Evolutionary conservation across 495 filamentous ascomycete genomes (phyloP).

Genomic region (Aspergillus sclerotiicarbonarius): DNA sequence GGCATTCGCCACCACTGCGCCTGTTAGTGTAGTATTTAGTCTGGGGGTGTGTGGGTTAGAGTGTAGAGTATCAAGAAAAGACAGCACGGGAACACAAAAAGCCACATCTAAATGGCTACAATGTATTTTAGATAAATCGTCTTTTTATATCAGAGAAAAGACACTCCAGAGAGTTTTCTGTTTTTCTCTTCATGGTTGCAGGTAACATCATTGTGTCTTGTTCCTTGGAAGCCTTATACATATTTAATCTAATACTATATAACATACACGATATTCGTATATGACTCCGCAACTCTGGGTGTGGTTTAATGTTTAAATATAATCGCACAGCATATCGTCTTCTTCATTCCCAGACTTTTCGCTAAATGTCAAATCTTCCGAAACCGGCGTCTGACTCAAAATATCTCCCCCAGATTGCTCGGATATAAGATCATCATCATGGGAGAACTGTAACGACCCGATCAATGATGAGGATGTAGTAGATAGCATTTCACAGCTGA

Average conservation of each 20-base stretch:
- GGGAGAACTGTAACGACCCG: not conserved
- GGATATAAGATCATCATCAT: slow-evolving; percentile 9
- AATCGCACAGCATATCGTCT: slow-evolving; percentile 13
- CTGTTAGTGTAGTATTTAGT: not conserved
- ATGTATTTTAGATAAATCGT: too few species aligned
- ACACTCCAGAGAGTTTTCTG: not conserved
- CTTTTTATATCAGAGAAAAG: too few species aligned
- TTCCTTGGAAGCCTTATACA: not conserved
- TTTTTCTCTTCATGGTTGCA: not conserved
- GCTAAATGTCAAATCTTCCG: not conserved
- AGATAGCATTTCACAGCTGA: not conserved
- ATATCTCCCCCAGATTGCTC: slow-evolving; percentile 4
- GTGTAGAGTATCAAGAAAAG: too few species aligned
- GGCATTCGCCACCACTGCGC: not conserved
- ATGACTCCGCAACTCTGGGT: not conserved
- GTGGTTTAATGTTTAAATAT: not conserved
- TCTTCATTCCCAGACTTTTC: not conserved
- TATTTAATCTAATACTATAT: not conserved
- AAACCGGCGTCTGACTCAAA: slow-evolving; percentile 2
- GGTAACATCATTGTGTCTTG: too few species aligned
- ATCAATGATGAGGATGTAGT: not conserved
- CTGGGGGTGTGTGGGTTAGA: not conserved
- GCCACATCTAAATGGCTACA: too few species aligned
- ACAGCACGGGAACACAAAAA: too few species aligned
- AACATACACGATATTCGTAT: not conserved